A percentile compares a stretch with the other conserved stretches of the same genome.
These are phyloP conservation scores for Chrysosporium keratinophilum DNA, from an alignment of 2,329 filamentous ascomycete genomes.

Conservation along the genomic window DNA sequence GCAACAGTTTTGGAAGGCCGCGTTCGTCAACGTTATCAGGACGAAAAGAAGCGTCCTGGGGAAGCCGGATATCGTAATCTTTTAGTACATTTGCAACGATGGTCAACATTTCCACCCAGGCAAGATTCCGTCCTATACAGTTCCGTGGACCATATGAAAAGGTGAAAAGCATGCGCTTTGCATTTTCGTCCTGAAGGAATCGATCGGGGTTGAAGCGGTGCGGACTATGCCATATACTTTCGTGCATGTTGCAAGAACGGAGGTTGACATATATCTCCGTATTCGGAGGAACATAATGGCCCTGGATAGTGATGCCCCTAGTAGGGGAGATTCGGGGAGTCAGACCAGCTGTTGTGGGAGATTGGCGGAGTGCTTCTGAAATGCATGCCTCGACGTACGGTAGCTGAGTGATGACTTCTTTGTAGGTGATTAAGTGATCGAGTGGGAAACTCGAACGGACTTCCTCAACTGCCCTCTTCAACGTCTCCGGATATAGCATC, in stretches of 20 bases:
- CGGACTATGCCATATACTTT: conserved; percentile 1
- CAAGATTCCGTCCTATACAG: conserved; percentile 4
- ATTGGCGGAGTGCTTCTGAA: conserved; percentile 1
- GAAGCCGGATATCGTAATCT: conserved; percentile 3
- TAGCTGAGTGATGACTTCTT: background rate
- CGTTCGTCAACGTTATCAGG: conserved; percentile 1
- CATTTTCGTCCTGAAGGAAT: background rate
- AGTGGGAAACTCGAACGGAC: background rate
- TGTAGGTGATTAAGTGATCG: background rate
- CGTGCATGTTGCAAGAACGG: conserved; percentile 1
- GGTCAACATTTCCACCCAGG: conserved; percentile 7
- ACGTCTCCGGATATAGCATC: background rate
- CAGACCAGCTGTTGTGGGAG: conserved; percentile 3
- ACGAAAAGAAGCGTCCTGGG: background rate
- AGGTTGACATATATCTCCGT: conserved; percentile 5
- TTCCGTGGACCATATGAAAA: conserved; percentile 7
- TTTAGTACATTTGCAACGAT: conserved; percentile 6
- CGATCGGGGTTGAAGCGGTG: conserved; percentile 2
- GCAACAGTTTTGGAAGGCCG: conserved; percentile 1
- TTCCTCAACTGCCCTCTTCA: conserved; percentile 2
- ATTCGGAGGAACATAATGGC: conserved; percentile 2
- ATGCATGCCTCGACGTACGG: conserved; percentile 1
- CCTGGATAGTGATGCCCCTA: background rate
- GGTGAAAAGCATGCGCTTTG: conserved; percentile 2
- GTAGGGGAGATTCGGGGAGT: conserved; percentile 3